phyloP scores from a whole-genome alignment of 305 asterid genomes.

The Solanum hybrid region DNA sequence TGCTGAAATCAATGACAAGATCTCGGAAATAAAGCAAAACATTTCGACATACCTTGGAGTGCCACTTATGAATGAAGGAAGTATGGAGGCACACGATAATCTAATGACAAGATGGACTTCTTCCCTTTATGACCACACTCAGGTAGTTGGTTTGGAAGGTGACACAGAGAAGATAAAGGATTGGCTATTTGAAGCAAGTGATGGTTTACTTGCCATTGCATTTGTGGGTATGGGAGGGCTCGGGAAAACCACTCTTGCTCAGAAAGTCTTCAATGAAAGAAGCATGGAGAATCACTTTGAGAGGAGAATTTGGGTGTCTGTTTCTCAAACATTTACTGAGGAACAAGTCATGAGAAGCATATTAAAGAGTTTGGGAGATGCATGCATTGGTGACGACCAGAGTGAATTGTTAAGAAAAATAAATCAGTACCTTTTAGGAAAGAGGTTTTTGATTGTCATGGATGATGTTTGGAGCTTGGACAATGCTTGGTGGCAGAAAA shows the following conservation, averaged over 20 bases:
- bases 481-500: conserved; percentile 21
- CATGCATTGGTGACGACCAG: conserved; percentile 24
- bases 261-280: conserved; percentile 19
- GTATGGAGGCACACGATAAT: conserved; percentile 20
- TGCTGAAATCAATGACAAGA: conserved; percentile 17
- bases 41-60: conserved; percentile 20
- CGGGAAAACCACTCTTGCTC: conserved; percentile 29
- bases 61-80: conserved; percentile 10
- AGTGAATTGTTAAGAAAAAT: conserved; percentile 21
- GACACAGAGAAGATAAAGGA: conserved; percentile 22
- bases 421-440: conserved; percentile 24
- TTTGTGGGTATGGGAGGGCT: conserved; percentile 32
- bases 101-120: conserved; percentile 30
- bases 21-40: conserved; percentile 15
- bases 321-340: conserved; percentile 26
- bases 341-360: conserved; percentile 31
- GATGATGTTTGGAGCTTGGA: conserved; percentile 26
- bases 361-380: conserved; percentile 27
- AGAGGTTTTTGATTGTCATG: conserved; percentile 24
- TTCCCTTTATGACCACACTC: conserved; percentile 21
- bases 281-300: conserved; percentile 15
- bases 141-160: conserved; percentile 29
- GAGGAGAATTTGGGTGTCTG: conserved; percentile 33
- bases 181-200: conserved; percentile 20
- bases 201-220: conserved; percentile 23